These are phyloP conservation scores for Boletellus ananas DNA, from an alignment of 768 basidiomycete species.

Conservation along the genomic window DNA sequence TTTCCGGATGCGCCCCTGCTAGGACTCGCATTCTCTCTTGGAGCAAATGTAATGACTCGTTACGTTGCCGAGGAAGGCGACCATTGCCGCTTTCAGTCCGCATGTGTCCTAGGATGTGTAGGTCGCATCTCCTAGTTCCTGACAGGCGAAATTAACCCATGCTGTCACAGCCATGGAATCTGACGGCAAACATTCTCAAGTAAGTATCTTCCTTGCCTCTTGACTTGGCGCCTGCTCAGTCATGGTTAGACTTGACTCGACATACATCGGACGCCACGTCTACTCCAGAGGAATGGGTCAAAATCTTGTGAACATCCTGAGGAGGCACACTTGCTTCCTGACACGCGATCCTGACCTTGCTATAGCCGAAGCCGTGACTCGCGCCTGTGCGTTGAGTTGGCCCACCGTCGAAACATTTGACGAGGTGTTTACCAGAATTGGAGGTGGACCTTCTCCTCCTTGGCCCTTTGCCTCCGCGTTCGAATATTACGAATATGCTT, in stretches of 20 bases:
- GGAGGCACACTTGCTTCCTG: conserved; percentile 47
- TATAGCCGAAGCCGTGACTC: conserved; percentile 46
- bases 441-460: conserved; percentile 61
- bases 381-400: conserved; percentile 45
- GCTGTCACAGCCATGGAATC: conserved; percentile 46
- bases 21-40: conserved; percentile 91
- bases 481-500: conserved; percentile 50
- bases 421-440: conserved; percentile 58
- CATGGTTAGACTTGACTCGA: conserved; percentile 46
- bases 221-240: conserved; percentile 7
- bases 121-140: conserved; percentile 28
- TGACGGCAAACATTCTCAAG: conserved; percentile 35
- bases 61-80: conserved; percentile 85
- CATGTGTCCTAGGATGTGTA: conserved; percentile 73
- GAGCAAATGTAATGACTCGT: conserved; percentile 85
- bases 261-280: conserved; percentile 55
- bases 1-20: conserved; percentile 82
- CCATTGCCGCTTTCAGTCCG: conserved; percentile 56
- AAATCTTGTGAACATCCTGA: conserved; percentile 61
- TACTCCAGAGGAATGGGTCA: conserved; percentile 79
- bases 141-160: conserved; percentile 9
- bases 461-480: conserved; percentile 44
- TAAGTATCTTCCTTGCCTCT: conserved; percentile 17
- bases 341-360: conserved; percentile 47
- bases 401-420: conserved; percentile 60